Conservation (phyloP, 495 filamentous ascomycete species). For the Tuber umbilicatum region DNA sequence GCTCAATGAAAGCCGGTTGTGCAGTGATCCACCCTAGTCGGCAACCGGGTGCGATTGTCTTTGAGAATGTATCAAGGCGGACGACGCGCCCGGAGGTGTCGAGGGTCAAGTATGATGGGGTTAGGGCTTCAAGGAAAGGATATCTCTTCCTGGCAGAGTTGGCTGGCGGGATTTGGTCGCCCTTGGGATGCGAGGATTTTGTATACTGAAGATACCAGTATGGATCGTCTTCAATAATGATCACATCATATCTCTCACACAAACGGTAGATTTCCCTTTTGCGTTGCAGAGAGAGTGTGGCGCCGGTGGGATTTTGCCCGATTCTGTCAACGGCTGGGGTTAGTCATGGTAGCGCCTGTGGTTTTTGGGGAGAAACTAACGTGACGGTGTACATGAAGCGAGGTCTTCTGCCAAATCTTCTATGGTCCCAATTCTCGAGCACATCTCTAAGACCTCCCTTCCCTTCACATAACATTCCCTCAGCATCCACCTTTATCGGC, state of each 20-base stretch:
- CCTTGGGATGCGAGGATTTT: slow-evolving; percentile 5
- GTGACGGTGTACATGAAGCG: slow-evolving; percentile 87
- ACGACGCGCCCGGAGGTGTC: slow-evolving; percentile 84
- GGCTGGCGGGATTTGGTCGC: slow-evolving; percentile 7
- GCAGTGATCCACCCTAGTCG: slow-evolving; percentile 79
- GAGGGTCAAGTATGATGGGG: slow-evolving; percentile 62
- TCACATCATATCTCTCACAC: slow-evolving; percentile 76
- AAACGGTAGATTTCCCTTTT: slow-evolving; percentile 71
- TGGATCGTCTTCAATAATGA: slow-evolving; percentile 91
- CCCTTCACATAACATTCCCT: slow-evolving; percentile 65
- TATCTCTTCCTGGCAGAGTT: slow-evolving; percentile 50
- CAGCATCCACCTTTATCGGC: slow-evolving; percentile 65
- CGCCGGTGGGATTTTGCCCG: slow-evolving; percentile 86
- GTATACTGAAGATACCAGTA: slow-evolving; percentile 90
- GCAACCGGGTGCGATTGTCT: slow-evolving; percentile 73
- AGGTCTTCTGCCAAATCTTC: slow-evolving; percentile 61
- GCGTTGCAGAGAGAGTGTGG: slow-evolving; percentile 61
- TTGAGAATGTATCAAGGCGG: slow-evolving; percentile 74
- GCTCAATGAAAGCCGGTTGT: slow-evolving; percentile 68
- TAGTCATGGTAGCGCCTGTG: background rate
- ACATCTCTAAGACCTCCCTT: slow-evolving; percentile 69
- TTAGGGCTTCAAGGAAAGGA: slow-evolving; percentile 74
- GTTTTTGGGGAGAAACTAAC: slow-evolving; percentile 42
- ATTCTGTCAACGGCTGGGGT: slow-evolving; percentile 43
- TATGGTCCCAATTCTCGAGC: slow-evolving; percentile 70